phyloP scores from a whole-genome alignment of 2,329 filamentous ascomycete genomes.

The Metarhizium humberi region DNA sequence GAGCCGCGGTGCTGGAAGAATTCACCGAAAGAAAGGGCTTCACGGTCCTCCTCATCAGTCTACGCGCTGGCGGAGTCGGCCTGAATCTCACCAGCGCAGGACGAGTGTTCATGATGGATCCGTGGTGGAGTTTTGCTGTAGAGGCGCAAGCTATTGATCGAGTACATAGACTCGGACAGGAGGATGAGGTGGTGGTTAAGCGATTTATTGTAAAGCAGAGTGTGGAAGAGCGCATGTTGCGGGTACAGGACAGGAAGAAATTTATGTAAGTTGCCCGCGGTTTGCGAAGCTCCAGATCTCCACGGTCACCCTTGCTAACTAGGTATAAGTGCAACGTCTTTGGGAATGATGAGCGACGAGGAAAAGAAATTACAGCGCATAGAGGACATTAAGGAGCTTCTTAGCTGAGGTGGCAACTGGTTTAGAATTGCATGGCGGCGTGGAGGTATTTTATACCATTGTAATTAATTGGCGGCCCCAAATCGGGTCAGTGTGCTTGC shows the following conservation, averaged over 20 bases:
- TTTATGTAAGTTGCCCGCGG: conserved; percentile 60
- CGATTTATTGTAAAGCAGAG: conserved; percentile 84
- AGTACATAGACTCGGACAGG: conserved; percentile 94
- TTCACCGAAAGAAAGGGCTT: conserved; percentile 57
- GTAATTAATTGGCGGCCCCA: background rate
- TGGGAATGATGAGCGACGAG: conserved; percentile 92
- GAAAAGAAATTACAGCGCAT: conserved; percentile 85
- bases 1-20: conserved; percentile 65
- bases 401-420: conserved; percentile 41
- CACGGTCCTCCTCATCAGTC: conserved; percentile 69
- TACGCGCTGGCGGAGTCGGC: conserved; percentile 87
- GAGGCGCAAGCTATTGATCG: conserved; percentile 97
- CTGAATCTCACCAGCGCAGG: conserved; percentile 85
- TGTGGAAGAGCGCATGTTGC: conserved; percentile 92
- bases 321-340: conserved; percentile 64
- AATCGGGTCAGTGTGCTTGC: background rate
- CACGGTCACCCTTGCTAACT: conserved; percentile 8
- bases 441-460: background rate
- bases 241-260: conserved; percentile 90
- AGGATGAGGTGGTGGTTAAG: conserved; percentile 73
- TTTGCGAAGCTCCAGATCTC: background rate
- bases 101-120: conserved; percentile 97
- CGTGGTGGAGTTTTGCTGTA: conserved; percentile 97
- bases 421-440: background rate
- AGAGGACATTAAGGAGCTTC: conserved; percentile 86